Percentiles rank a stretch among this genome's conserved stretches.
Conservation (phyloP, 345 rosid species). For the Adansonia digitata region DNA sequence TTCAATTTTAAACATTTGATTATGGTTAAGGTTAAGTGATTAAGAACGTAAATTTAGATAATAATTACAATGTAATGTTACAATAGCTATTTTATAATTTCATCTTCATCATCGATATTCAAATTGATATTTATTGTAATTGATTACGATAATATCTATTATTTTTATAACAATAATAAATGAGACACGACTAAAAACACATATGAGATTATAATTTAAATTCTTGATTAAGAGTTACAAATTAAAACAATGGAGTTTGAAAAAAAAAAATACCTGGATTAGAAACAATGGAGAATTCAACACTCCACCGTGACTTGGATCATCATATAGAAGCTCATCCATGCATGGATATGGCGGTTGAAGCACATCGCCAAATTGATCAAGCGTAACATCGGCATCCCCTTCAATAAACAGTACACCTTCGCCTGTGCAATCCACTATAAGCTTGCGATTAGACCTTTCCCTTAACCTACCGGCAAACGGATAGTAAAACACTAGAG, state of each 20-base stretch:
- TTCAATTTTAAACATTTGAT: too few species aligned
- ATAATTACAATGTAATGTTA: too few species aligned
- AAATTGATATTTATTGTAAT: too few species aligned
- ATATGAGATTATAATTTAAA: too few species aligned
- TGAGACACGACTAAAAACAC: too few species aligned
- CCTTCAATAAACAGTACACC: conserved; percentile 35
- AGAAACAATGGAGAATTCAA: conserved; percentile 28
- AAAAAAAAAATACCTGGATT: conserved; percentile 23
- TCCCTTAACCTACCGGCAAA: conserved; percentile 34
- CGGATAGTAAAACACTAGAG: conserved; percentile 29
- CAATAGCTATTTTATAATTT: too few species aligned
- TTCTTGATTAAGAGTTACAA: too few species aligned
- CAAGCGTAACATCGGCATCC: conserved; percentile 33
- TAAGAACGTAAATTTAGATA: too few species aligned
- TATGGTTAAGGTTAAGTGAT: too few species aligned
- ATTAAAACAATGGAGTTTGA: neutral
- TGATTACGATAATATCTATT: too few species aligned
- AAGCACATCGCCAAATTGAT: conserved; percentile 24
- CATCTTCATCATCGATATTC: too few species aligned
- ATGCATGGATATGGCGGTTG: conserved; percentile 34
- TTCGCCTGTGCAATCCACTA: conserved; percentile 33
- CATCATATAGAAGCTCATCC: conserved; percentile 28
- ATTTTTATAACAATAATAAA: too few species aligned
- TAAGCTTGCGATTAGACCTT: conserved; percentile 26
- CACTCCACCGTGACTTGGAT: conserved; percentile 19